Evolutionary conservation across 768 basidiomycete species (phyloP), one percentile per base, ranked within the genome.

Genomic region (Daedaleopsis sinensis): DNA sequence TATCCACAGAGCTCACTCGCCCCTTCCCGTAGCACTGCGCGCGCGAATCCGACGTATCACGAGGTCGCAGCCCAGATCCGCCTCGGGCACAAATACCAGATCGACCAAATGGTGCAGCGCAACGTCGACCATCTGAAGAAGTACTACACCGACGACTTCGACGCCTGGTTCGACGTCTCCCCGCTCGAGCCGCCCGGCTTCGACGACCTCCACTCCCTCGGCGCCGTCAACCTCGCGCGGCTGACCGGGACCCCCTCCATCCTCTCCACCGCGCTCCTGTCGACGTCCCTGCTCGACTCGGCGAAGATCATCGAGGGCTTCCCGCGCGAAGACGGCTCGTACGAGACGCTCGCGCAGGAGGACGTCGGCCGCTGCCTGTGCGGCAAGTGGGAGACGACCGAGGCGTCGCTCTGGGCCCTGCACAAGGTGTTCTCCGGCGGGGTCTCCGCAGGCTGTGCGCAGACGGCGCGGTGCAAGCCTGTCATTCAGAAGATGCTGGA

Each of bases 11-110:
- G 32, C n/a, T 23, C 36, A 50, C 16, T 16, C 5, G 18, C 13
- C 3, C 16, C 9, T 15, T 11, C 8, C 16, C 19, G 10, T n/a
- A 18, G 15, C 7, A 42, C 38, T 32, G 44, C 35, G 12, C 46
- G 44, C 11, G 1, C 15, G 9, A 51, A 57, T 8, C 56, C 24
- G 2, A 32, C 52, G 2, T 65, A 51, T 12, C 27, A 55, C 7
- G 51, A 43, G 15, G 39, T 65, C 4, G 52, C 64, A 0, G 59
- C 57, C 7, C 50, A 47, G 35, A 51, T 64, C 19, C 55, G 63
- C 13, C 39, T 64, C 12, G 63, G 58, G 12, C 51, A 57, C 52
- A 64, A 64, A 52, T 64, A 64, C 47, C 47, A 57, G 21, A 49
- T 61, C 16, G 49, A 58, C 10, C 32, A 50, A 8, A 18, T 65